phyloP scores from a whole-genome alignment of 371 early-diverging fungal species.

The Funneliformis caledonium region DNA sequence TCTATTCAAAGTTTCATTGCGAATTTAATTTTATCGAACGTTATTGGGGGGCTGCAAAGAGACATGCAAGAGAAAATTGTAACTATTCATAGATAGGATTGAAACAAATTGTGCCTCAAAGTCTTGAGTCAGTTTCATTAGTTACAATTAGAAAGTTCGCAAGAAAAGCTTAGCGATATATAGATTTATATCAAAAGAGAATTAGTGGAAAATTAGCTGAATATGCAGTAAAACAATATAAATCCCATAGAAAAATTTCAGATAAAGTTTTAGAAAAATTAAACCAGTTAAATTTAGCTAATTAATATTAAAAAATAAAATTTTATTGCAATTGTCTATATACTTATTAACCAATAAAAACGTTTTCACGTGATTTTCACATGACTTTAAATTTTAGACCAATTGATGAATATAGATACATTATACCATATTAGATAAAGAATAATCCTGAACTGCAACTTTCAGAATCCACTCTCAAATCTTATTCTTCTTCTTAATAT shows the following conservation, averaged over 20 bases:
- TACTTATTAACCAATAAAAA: no score
- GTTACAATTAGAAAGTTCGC: conserved; percentile 37
- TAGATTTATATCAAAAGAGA: conserved; percentile 22
- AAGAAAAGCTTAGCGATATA: conserved; percentile 12
- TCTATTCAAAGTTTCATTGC: conserved; percentile 24
- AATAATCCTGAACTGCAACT: conserved; percentile 5
- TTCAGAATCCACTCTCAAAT: background rate
- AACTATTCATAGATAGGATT: conserved; percentile 40
- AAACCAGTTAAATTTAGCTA: background rate
- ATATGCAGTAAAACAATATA: conserved; percentile 24
- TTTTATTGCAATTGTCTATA: no score
- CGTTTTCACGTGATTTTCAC: no score
- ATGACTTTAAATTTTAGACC: no score
- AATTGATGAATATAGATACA: no score
- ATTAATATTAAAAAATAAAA: no score
- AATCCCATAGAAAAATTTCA: background rate
- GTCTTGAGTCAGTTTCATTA: conserved; percentile 42
- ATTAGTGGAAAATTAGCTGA: conserved; percentile 16
- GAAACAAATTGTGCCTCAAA: conserved; percentile 41
- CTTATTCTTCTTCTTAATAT: background rate
- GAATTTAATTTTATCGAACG: conserved; percentile 23
- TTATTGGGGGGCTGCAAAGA: background rate
- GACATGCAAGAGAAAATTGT: conserved; percentile 14
- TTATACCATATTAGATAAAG: background rate
- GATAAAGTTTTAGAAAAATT: background rate